Base-by-base conservation (phyloP, 164 flowering plant species). In the Vitis amurensis region DNA sequence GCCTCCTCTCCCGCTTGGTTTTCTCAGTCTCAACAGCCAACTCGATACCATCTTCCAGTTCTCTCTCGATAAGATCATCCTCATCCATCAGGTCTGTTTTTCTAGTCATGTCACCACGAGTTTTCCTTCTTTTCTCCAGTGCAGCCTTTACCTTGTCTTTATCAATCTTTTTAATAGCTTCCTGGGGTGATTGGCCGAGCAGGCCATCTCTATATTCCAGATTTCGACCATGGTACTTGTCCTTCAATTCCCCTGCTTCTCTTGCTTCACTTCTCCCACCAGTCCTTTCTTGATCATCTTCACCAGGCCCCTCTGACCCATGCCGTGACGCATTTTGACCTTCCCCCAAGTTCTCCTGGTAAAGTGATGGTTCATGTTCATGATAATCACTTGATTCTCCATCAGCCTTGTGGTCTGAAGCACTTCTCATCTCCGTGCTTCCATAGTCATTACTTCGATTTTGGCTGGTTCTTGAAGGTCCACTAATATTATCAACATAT, bases 31-130 rank as follows among this genome's bases (percentile, higher is more conserved):
- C 89, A 23, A 74, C 91, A 1, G 94, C 92, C 73, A 89, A 56
- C 75, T 92, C 98, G 63, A 94, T 70, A 8, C 93, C 98, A 75
- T 86, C 96, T 75, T 94, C 98, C 67, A 94, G 81, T 75, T 88
- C 95, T 69, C 87, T 82, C 83, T 91, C 97, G 68, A 92, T 90
- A 11, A 91, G 84, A 70, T 89, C 98, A 84, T 88, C 88, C 47
- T 94, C 97, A 81, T 94, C 97, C 89, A 89, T 76, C 62, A 80
- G 51, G 48, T 92, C 97, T 17, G 55, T 81, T 75, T 83, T 91
- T 37, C 77, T 73, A 3, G 85, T 69, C 12, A 73, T 70, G n/a
- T 84, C 91, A 13, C 82, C 83, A 55, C 86, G 88, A 5, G 81
- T 72, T 72, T 91, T 91, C 77, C 78, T 87, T 37, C 85, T 69